Base-by-base conservation (phyloP, 768 basidiomycete species). In the Imleria badia region DNA sequence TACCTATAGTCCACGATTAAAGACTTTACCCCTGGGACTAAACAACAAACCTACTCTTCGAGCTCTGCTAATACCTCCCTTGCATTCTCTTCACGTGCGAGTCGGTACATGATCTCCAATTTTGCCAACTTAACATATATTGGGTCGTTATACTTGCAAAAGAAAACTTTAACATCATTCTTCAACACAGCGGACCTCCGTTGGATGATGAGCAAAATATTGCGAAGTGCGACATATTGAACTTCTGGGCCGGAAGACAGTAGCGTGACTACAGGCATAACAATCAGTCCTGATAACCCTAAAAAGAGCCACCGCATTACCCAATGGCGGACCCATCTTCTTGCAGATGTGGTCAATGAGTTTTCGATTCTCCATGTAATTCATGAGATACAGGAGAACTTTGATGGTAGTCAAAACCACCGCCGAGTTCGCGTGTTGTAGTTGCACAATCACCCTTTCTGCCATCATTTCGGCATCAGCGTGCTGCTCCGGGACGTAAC, bases 71-170 rank as follows among this genome's bases (percentile, higher is more conserved):
- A 76, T 1, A 99, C 94, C 66, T 98, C 94, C 57, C 80, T 81
- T 19, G 91, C 90, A 69, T 98, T 99, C 67, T 94, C 93, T 54
- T 93, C 87, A n/a, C 92, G 84, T 10, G 95, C 94, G 19, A 99
- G 79, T 11, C 97, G 86, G 72, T 98, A 98, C 91, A 99, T 98
- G 66, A 98, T 98, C 72, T 98, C 97, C 48, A 99, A 78, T 65
- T 99, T 98, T 46, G 95, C 96, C 30, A 99, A 80, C 70, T 99
- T 98, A 70, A 98, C 93, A 69, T 98, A 99, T 61, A 98, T 97
- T 3, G 97, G 97, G 65, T 98, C 97, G 69, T 98, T 98, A 72
- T 98, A 99, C 73, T 99, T 98, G 89, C 94, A 98, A 75, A 99
- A 99, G 75, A 99, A 98, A 14, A 98, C 95, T 64, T 94, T 94